Percentiles rank a stretch among this genome's conserved stretches.
Evolutionary conservation across 139 green algal species (phyloP).

Genomic region (Gonium pectorale): DNA sequence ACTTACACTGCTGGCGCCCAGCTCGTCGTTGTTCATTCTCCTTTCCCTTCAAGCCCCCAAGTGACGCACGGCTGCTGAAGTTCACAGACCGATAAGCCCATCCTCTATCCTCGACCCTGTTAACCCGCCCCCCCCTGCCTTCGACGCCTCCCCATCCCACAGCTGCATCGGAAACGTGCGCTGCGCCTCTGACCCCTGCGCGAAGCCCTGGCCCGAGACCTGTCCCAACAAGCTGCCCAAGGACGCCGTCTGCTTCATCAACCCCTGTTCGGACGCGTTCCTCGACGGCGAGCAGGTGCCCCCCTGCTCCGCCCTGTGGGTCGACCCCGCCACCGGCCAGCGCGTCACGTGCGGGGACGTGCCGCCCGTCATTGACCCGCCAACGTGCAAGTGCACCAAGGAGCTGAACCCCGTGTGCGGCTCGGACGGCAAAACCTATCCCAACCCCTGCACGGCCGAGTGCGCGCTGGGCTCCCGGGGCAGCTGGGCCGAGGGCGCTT

Average conservation of each 20-base stretch:
- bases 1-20: no score
- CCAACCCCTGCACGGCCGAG: constrained; percentile 48
- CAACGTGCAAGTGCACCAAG: neutral
- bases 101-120: no score
- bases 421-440: constrained; percentile 47
- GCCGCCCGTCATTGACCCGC: neutral
- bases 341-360: neutral
- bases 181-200: constrained; percentile 20
- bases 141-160: neutral
- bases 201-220: constrained; percentile 7
- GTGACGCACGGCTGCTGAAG: no score
- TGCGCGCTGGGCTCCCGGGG: constrained; percentile 45
- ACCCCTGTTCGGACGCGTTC: neutral
- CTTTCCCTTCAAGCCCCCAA: no score
- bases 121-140: neutral
- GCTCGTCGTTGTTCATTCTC: no score
- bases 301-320: constrained; percentile 1
- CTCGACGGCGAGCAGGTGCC: neutral
- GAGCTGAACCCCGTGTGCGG: constrained; percentile 48
- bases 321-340: neutral
- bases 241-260: constrained; percentile 19
- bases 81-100: no score
- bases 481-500: neutral
- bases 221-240: neutral
- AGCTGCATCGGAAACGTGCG: constrained; percentile 14